Base-by-base conservation (phyloP, 192 early-diverging fungal species). In the Rhizoclosmatium sp. region DNA sequence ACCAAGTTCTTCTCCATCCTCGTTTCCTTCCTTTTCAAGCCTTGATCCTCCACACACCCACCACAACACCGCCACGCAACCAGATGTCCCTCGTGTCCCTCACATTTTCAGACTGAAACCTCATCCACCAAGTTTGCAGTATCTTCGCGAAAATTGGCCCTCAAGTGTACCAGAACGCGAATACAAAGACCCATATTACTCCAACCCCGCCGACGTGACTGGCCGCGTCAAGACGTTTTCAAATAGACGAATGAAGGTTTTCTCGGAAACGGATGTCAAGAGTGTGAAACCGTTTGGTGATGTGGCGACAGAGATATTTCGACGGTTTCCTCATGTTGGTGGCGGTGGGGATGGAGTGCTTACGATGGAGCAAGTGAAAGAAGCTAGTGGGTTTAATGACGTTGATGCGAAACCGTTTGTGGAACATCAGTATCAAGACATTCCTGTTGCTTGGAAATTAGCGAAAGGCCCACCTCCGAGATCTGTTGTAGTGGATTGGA, bases 181-280 rank as follows among this genome's bases (percentile, higher is more conserved):
- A 0, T 91, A 94, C 64, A 81, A 83, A 12, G 87, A 90, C 39
- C 92, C 94, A 0, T 89, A 83, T 69, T 95, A 85, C 66, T 85
- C 85, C 10, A 83, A 92, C 41, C 76, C 87, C 2, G 59, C 41
- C 0, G 94, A 95, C 82, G 90, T 87, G 5, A 90, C 92, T 0
- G 64, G 61, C 1, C 78, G 76, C 12, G 74, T 84, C 3, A 88
- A 84, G 31, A 82, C 83, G 2, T 93, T 89, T 86, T 86, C 89
- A 2, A 91, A 88, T n/a, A 84, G 86, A 48, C 88, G 89, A 64
- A 92, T 91, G 49, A 82, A 82, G 56, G 49, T 93, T 14, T 69
- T 79, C 19, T 70, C 85, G 12, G 78, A 83, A 10, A 77, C 74
- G 0, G 75, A 76, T 67, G 5, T 23, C 14, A 31, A 4, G 2